Evolutionary conservation across 345 rosid genomes (phyloP), one percentile per base, ranked within the genome.

Genomic region (Aethionema arabicum): DNA sequence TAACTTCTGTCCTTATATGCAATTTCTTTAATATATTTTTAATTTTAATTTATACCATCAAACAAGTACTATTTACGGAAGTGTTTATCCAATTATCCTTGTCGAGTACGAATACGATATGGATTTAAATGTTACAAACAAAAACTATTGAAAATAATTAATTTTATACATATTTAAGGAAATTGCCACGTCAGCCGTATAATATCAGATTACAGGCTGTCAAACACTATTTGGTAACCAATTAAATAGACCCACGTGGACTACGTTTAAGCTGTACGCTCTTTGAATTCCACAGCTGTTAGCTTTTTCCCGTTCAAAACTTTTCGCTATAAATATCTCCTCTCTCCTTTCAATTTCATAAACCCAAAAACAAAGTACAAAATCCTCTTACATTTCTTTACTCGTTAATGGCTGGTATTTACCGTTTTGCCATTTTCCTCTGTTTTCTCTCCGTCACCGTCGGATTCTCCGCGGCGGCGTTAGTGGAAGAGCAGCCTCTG

Each of bases 121-220:
- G 27, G 0, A 14, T 45, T 41, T 63, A 4, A 32, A 14, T n/a
- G n/a, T n/a, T n/a, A 11, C 51, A 36, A 8, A 50, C 1, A 9
- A 10, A 6, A 7, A 42, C 4, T 42, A 42, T 6, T 3, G 3
- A 40, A 57, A 35, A 33, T 13, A 7, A 14, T 36, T n/a, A n/a
- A n/a, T n/a, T 43, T 11, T 35, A 61, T 48, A 52, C 59, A 63
- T 57, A 48, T 54, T 49, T 63, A 29, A 10, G 52, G 50, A 52
- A 33, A 59, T 8, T 30, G 32, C 76, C 76, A 72, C 76, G 76
- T 72, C 76, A 72, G 58, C 32, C 64, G n/a, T 61, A 60, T 9
- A 35, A 30, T 38, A 61, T 61, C 68, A 35, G 35, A 40, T 35
- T 41, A 66, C 76, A 72, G 72, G 59, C 72, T 72, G 76, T 62